Evolutionary conservation across 2,329 filamentous ascomycete genomes (phyloP).

Genomic region (Tolypocladium nubicola): DNA sequence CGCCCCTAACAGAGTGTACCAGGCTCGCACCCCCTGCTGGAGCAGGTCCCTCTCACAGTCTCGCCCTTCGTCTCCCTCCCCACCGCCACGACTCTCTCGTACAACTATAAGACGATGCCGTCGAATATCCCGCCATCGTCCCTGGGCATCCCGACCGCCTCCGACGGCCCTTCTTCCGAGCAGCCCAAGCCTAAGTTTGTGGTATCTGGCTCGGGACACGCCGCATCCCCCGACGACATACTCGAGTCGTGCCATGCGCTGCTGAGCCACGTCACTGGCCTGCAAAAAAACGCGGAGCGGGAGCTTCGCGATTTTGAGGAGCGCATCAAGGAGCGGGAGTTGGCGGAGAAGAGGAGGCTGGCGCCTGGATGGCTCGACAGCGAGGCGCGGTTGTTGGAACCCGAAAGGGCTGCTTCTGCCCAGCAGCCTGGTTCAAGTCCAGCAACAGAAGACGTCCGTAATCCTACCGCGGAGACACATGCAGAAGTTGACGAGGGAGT

Average conservation of each 20-base stretch:
- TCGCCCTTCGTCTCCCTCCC: constrained; percentile 91
- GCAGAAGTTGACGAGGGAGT: constrained; percentile 35
- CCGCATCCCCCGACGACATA: constrained; percentile 81
- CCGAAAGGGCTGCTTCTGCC: constrained; percentile 38
- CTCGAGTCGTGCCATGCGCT: constrained; percentile 71
- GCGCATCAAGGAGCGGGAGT: constrained; percentile 50
- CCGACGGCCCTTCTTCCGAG: constrained; percentile 18
- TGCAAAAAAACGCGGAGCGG: constrained; percentile 56
- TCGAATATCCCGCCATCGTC: constrained; percentile 60
- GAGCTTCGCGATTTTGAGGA: constrained; percentile 63
- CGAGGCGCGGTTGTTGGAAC: constrained; percentile 57
- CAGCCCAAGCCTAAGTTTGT: constrained; percentile 59
- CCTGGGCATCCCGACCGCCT: constrained; percentile 23
- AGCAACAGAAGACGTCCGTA: constrained; percentile 8
- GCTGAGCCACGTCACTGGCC: constrained; percentile 60
- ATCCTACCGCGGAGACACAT: background rate
- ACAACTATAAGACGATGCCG: constrained; percentile 86
- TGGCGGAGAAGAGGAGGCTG: constrained; percentile 69
- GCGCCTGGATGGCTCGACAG: constrained; percentile 77
- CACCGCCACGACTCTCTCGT: constrained; percentile 80
- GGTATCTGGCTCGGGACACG: constrained; percentile 64
- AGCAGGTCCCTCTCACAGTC: constrained; percentile 86
- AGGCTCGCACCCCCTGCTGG: constrained; percentile 78
- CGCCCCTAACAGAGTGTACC: constrained; percentile 6
- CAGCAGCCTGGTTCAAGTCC: constrained; percentile 14